Conservation (phyloP, 1,284 basidiomycete genomes). For the Ceratobasidium sp. region DNA sequence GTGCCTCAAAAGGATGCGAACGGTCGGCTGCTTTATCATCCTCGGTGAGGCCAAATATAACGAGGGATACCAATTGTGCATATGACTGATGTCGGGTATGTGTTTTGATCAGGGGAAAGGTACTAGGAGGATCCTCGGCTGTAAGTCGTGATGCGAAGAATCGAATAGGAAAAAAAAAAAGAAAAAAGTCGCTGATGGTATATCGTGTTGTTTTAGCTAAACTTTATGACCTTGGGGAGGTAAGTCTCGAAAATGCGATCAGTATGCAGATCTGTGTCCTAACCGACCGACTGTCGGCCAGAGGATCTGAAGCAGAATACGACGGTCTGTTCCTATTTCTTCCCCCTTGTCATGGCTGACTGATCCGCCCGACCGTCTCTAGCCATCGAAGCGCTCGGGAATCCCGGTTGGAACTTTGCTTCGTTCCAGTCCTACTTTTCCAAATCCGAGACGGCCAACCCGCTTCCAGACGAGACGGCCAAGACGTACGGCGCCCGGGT, state of each 20-base stretch:
- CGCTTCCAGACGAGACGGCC: slow-evolving; percentile 23
- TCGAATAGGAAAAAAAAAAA: background rate
- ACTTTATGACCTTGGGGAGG: slow-evolving; percentile 38
- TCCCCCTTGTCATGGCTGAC: too few relatives aligned
- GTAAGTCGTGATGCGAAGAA: slow-evolving; percentile 25
- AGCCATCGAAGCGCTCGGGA: slow-evolving; percentile 38
- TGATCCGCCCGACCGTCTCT: background rate
- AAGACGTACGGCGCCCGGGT: slow-evolving; percentile 16
- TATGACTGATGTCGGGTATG: background rate
- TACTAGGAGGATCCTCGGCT: slow-evolving; percentile 49
- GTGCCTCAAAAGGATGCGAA: slow-evolving; percentile 42
- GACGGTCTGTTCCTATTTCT: slow-evolving; percentile 16
- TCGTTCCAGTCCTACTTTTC: slow-evolving; percentile 27
- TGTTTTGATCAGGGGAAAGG: slow-evolving; percentile 46
- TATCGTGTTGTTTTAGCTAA: slow-evolving; percentile 13
- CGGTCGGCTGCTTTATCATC: slow-evolving; percentile 42
- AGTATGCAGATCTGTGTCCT: background rate
- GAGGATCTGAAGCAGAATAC: slow-evolving; percentile 34
- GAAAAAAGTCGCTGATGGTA: slow-evolving; percentile 7
- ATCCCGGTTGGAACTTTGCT: slow-evolving; percentile 37
- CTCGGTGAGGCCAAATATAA: background rate
- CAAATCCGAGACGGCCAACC: slow-evolving; percentile 25
- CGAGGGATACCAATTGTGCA: background rate
- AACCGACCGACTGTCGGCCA: background rate
- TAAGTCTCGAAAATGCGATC: slow-evolving; percentile 2